Evolutionary conservation across 257 asterid species (phyloP).

Genomic region (Fraxinus anomala): DNA sequence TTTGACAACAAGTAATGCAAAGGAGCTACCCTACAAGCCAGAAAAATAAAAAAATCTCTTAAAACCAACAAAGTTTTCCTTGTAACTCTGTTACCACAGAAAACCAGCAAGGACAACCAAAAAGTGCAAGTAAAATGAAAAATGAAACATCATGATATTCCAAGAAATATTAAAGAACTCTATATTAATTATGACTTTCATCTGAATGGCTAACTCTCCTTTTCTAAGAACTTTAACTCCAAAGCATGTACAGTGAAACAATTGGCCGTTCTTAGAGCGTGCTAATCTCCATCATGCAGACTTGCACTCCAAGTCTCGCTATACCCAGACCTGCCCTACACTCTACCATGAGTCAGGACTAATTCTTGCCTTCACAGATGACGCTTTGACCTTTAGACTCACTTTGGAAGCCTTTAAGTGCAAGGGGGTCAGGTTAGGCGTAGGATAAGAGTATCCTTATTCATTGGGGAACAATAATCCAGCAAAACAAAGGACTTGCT

Average conservation of each 20-base stretch:
- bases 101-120: neutral
- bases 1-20: neutral
- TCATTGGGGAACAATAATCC: neutral
- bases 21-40: neutral
- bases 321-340: neutral
- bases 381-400: slow-evolving; percentile 1
- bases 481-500: neutral
- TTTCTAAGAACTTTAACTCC: neutral
- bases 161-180: neutral
- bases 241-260: neutral
- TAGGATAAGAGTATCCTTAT: neutral
- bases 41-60: neutral
- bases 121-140: neutral
- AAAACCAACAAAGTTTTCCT: neutral
- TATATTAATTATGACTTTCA: neutral
- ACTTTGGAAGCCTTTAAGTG: neutral
- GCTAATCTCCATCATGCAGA: neutral
- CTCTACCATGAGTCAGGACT: slow-evolving; percentile 10
- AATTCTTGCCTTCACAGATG: slow-evolving; percentile 9
- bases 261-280: neutral
- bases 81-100: neutral
- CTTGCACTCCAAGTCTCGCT: neutral
- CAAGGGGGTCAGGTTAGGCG: neutral
- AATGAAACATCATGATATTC: neutral
- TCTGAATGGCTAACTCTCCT: neutral